Percentiles rank a stretch among this genome's conserved stretches.
Conservation (phyloP, 345 rosid species). For the Eutrema heterophyllum region DNA sequence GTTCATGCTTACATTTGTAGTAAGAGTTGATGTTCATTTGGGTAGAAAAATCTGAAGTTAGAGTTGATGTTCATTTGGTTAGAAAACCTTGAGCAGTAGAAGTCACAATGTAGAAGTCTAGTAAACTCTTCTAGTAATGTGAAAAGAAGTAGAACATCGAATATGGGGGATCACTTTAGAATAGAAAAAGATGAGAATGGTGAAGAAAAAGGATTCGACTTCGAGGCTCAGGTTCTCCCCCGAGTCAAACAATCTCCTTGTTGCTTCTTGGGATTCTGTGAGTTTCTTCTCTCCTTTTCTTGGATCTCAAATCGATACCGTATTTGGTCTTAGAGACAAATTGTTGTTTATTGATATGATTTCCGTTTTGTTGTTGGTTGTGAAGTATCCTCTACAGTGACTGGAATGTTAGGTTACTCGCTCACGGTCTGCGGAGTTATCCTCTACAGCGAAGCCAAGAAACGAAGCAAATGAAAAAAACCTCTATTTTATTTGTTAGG, state of each 20-base stretch:
- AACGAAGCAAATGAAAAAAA: slow-evolving; percentile 38
- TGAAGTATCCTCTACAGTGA: no score
- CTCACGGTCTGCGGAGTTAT: slow-evolving; percentile 51
- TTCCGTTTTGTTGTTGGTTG: neutral
- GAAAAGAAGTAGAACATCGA: no score
- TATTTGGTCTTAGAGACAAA: neutral
- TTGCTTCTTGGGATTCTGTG: slow-evolving; percentile 93
- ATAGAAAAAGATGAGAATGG: no score
- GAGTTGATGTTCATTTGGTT: no score
- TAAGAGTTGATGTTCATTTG: no score
- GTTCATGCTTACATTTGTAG: neutral
- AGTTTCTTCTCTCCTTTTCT: slow-evolving; percentile 27
- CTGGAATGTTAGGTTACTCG: slow-evolving; percentile 57
- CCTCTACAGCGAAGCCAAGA: slow-evolving; percentile 53
- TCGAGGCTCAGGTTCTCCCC: slow-evolving; percentile 78
- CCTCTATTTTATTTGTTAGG: slow-evolving; percentile 11
- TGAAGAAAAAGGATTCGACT: slow-evolving; percentile 63
- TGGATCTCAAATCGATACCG: neutral
- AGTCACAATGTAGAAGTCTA: no score
- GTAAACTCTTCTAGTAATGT: no score
- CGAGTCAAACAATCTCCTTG: slow-evolving; percentile 60
- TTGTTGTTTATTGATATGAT: neutral
- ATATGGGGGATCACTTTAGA: no score
- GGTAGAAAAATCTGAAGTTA: no score
- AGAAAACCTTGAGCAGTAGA: no score